These are phyloP conservation scores for Candida fluviatilis DNA, from an alignment of 805 yeast genomes.

Conservation along the genomic window DNA sequence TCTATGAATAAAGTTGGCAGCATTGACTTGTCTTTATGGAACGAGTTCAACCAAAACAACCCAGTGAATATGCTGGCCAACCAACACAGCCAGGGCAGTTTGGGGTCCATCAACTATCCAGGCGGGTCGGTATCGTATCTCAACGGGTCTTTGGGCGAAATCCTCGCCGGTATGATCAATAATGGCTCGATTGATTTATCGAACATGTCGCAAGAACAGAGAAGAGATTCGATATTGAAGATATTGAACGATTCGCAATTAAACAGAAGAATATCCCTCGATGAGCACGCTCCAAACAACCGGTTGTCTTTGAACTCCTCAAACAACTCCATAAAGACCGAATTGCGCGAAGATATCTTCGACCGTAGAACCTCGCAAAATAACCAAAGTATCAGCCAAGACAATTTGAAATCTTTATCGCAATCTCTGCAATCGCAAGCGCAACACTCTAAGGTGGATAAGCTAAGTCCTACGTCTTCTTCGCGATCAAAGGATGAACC, in stretches of 20 bases:
- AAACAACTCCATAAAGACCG: constrained; percentile 11
- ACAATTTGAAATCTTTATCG: constrained; percentile 5
- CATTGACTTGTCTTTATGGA: constrained; percentile 20
- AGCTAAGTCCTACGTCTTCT: constrained; percentile 22
- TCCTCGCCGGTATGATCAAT: constrained; percentile 27
- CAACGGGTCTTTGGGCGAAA: constrained; percentile 28
- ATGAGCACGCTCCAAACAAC: constrained; percentile 9
- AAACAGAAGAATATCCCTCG: constrained; percentile 5
- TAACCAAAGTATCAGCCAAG: background rate
- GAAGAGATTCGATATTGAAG: constrained; percentile 37
- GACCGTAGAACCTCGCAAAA: constrained; percentile 13
- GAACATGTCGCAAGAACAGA: constrained; percentile 36
- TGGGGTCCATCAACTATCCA: constrained; percentile 6
- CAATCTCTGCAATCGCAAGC: background rate
- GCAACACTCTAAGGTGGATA: background rate
- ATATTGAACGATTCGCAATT: constrained; percentile 30
- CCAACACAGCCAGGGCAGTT: constrained; percentile 3
- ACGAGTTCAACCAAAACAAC: constrained; percentile 6
- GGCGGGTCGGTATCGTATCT: constrained; percentile 25
- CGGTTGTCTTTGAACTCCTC: background rate
- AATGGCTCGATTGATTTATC: constrained; percentile 36
- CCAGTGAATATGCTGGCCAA: constrained; percentile 4
- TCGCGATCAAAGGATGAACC: constrained; percentile 29
- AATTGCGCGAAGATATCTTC: constrained; percentile 37
- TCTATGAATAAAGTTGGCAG: constrained; percentile 19